Evolutionary conservation across 1,139 yeast species (phyloP).

Genomic region (Blastobotrys arbuscula): DNA sequence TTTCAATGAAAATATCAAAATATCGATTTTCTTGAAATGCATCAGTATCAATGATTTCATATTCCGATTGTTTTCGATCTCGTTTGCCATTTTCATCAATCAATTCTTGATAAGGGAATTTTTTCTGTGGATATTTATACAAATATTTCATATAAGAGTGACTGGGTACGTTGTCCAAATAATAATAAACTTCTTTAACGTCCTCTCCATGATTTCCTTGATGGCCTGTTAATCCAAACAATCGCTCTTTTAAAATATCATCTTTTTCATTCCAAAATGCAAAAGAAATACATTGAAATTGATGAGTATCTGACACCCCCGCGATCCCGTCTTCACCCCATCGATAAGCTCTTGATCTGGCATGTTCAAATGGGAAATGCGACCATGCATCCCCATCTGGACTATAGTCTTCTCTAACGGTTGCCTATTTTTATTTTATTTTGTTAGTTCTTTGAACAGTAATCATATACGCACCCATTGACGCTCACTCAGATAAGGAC

Average conservation of each 20-base stretch:
- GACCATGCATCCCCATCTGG: conserved; percentile 87
- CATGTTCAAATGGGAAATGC: conserved; percentile 83
- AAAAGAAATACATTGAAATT: conserved; percentile 65
- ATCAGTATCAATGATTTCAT: conserved; percentile 70
- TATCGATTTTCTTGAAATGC: conserved; percentile 74
- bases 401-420: conserved; percentile 91
- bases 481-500: conserved; percentile 85
- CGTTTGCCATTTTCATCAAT: conserved; percentile 64
- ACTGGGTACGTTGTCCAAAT: conserved; percentile 86
- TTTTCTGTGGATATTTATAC: conserved; percentile 84
- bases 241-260: conserved; percentile 76
- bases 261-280: conserved; percentile 94
- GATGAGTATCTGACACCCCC: conserved; percentile 86
- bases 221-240: conserved; percentile 86
- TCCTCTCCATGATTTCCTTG: conserved; percentile 97
- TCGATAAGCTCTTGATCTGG: conserved; percentile 75
- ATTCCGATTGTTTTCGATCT: conserved; percentile 60
- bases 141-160: conserved; percentile 91
- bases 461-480: conserved; percentile 54
- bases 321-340: conserved; percentile 99
- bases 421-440: conserved; percentile 40
- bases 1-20: conserved; percentile 85
- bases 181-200: conserved; percentile 79
- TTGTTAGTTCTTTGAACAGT: neutral
- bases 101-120: conserved; percentile 77